These are phyloP conservation scores for Bruguiera gymnorhiza DNA, from an alignment of 345 rosid genomes.

Conservation along the genomic window DNA sequence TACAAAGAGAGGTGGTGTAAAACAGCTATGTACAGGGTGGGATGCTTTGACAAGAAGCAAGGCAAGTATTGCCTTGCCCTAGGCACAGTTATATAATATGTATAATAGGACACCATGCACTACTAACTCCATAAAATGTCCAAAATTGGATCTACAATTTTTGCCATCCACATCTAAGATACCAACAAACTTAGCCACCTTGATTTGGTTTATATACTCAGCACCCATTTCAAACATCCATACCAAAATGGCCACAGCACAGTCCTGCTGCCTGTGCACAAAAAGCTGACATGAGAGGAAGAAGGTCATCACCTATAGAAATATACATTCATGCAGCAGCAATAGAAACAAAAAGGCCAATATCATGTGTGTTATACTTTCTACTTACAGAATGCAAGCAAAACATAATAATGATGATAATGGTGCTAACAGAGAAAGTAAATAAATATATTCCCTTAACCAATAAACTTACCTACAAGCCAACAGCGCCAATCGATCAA, in stretches of 20 bases:
- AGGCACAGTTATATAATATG: neutral
- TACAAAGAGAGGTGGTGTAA: too few relatives aligned
- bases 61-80: slow-evolving; percentile 10
- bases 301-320: too few relatives aligned
- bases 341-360: too few relatives aligned
- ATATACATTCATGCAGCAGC: too few relatives aligned
- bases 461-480: slow-evolving; percentile 7
- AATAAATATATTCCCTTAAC: too few relatives aligned
- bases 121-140: slow-evolving; percentile 18
- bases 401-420: too few relatives aligned
- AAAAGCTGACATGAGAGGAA: slow-evolving; percentile 6
- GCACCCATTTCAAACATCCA: slow-evolving; percentile 11
- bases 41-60: slow-evolving; percentile 12
- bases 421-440: too few relatives aligned
- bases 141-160: slow-evolving; percentile 27
- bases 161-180: slow-evolving; percentile 15
- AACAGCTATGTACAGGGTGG: slow-evolving; percentile 14
- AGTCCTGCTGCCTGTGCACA: neutral
- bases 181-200: slow-evolving; percentile 11
- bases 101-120: slow-evolving; percentile 24
- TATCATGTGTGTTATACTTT: too few relatives aligned
- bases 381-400: too few relatives aligned
- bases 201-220: neutral
- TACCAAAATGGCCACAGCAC: neutral
- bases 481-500: slow-evolving; percentile 1